Base-by-base conservation (phyloP, 345 rosid species). In the Erucastrum elatum region DNA sequence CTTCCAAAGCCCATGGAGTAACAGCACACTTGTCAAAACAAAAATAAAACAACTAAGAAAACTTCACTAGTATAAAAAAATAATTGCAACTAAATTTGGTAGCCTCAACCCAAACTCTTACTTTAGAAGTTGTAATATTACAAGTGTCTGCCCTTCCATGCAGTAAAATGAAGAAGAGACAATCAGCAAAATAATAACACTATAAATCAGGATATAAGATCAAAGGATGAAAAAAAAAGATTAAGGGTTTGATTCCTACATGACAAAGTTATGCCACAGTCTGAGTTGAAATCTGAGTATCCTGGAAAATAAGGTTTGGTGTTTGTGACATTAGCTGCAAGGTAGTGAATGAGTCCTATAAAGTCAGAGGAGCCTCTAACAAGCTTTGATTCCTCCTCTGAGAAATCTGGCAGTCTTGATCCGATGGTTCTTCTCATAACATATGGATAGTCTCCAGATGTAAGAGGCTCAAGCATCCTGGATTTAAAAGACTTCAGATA, bases 1-100 rank as follows among this genome's bases (percentile, higher is more conserved):
- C n/a, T 59, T 59, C 64, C 12, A 59, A 9, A 59, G 64, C 62
- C 62, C 62, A 58, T 58, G 62, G 29, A 58, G 62, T 58, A 21
- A 8, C 30, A 58, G 12, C 29, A 58, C 62, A 59, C 27, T 25
- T 59, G 15, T 59, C 64, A 13, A 25, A 59, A 55, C 11, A 17
- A 55, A 55, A 55, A 7, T 55, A 17, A 25, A 59, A 4, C 61
- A 56, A 56, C 5, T 17, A 25, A 59, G 62, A 58, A 58, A 58
- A 58, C 4, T 15, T 55, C 17, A 1, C 9, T 21, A 21, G 29
- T 8, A 55, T 58, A 8, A 21, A 21, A 2, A 56, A 15, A 1
- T 53, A 21, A 21, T 53, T 15, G 9, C 25, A 15, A 15, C 25
- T 53, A 25, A 15, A 15, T 49, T 4, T 49, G 6, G 56, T 49